phyloP scores from a whole-genome alignment of 441 rosid genomes.

The Rhodomyrtus psidioides region DNA sequence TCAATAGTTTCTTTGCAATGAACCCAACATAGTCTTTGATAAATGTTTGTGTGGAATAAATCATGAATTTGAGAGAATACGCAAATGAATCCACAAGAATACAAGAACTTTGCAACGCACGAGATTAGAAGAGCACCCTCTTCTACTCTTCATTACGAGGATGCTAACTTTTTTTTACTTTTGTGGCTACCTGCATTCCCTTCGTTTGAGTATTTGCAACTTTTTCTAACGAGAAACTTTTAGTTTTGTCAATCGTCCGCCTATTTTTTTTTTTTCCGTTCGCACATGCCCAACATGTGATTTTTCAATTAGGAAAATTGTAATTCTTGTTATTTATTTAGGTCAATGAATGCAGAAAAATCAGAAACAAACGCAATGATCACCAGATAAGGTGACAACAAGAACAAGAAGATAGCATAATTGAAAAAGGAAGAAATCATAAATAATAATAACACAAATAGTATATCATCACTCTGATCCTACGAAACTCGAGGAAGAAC shows the following conservation, averaged over 20 bases:
- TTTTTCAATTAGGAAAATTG: no score
- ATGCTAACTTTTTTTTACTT: no score
- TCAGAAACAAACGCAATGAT: fast-evolving
- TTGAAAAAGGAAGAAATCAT: not conserved
- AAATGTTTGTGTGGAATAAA: not conserved
- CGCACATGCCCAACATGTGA: no score
- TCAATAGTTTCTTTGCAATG: not conserved
- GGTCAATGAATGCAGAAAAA: not conserved
- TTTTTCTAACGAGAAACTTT: no score
- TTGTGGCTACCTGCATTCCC: not conserved
- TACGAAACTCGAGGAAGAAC: not conserved
- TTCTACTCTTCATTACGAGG: not conserved
- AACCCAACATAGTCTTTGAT: not conserved
- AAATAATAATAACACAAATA: not conserved
- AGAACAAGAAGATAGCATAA: not conserved
- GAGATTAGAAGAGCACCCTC: not conserved
- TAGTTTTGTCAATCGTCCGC: not conserved
- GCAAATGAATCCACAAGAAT: not conserved
- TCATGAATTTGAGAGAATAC: not conserved
- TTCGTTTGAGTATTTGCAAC: no score
- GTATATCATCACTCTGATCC: not conserved
- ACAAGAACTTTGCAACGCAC: not conserved
- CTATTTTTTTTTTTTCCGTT: not conserved
- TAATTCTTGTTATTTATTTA: no score
- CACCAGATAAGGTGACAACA: not conserved